Evolutionary conservation across 169 alveolate species (phyloP), one percentile per base, ranked within the genome.

Genomic region (Eimeria maxima): DNA sequence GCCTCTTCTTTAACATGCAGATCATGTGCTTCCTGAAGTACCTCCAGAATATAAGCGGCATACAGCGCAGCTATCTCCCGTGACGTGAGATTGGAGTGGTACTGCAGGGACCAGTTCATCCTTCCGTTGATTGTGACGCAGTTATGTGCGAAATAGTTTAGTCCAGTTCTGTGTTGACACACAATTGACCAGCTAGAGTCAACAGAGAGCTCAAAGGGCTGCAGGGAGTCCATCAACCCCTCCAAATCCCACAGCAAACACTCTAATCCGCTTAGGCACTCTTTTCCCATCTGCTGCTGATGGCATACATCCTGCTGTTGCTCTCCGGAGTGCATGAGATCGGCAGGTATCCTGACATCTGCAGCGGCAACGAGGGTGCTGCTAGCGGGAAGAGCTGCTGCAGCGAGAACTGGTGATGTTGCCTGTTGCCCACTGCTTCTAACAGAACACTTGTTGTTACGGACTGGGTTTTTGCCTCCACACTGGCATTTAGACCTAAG

Each of bases 71-170:
- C 98, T 18, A 97, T 93, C 18, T 80, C 95, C n/a, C 92, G 87
- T 65, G 93, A 88, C n/a, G 96, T 96, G 74, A 95, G 95, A 71
- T 96, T 97, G 13, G 97, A 94, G 87, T 97, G 98, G 83, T 97
- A 97, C 92, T 97, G 98, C 67, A 97, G 95, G 33, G 97, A 90
- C 98, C 98, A 97, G 83, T 95, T 94, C 44, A 97, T 50, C 60
- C 95, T 90, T 24, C 97, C 97, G 69, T 95, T 90, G 38, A 97
- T 96, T 16, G 98, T 97, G 29, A 95, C 98, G 76, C 96, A 65
- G 95, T 97, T 97, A 80, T 97, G 98, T 33, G 98, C 98, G 57
- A 97, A 97, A 95, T 93, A 92, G 95, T 95, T 96, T 44, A 96
- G 67, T 11, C 98, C 98, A 24, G 87, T 87, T 18, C 69, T 47